Evolutionary conservation across 2,329 filamentous ascomycete genomes (phyloP), one percentile per base, ranked within the genome.

Genomic region (Tolypocladium guangdongense): DNA sequence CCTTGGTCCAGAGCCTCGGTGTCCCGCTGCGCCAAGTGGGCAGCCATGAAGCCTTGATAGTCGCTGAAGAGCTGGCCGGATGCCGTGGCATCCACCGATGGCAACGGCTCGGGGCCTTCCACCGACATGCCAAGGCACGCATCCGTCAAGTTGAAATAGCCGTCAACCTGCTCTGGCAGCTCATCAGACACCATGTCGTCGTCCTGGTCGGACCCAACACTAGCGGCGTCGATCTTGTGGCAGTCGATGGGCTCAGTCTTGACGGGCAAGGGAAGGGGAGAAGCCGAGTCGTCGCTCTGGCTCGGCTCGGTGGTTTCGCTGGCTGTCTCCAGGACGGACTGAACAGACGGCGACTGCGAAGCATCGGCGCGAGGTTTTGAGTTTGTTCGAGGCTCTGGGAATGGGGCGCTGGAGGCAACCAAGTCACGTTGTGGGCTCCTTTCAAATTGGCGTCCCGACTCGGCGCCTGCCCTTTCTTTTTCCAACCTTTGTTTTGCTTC

Each of bases 331-430:
- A 51, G 46, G 24, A 52, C n/a, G 33, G 60, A 63, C 41, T 56
- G 53, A 16, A 54, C 54, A 14, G 57, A 57, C 16, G 57, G 56
- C 18, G 58, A 60, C 16, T 50, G 53, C 7, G 58, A 53, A 8
- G 49, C 47, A 14, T 58, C 58, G n/a, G 54, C 48, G 24, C 49
- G 49, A 36, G 54, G 35, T 41, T 55, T 58, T 50, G 55, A 33
- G 52, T 24, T 57, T 24, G 54, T 50, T 27, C 60, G 59, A 46
- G 63, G 61, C 33, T 67, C 64, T 18, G 69, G 68, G 50, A 72
- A 72, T 2, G 70, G 68, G 16, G 72, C 72, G 52, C 67, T 71
- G 18, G 71, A 74, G 43, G 68, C 70, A 30, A 71, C 69, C 10
- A 72, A 63, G 47, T 71, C 68, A 43, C 63, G 63, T 16, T 66